Conservation (phyloP, 73 alveolate species). For the Tetrahymena elliotti region DNA sequence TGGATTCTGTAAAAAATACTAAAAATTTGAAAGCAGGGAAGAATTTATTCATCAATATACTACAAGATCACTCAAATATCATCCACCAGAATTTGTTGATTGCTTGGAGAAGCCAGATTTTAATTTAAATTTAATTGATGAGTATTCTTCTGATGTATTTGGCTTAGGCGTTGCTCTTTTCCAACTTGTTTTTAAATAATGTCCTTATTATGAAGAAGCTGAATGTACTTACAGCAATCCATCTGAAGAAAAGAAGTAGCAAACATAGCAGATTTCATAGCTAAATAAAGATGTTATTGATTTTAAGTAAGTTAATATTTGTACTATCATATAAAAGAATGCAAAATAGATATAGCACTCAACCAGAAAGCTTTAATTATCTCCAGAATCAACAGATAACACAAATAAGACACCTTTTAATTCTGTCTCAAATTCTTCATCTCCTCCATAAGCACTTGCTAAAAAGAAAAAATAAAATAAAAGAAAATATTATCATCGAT, state of each 20-base stretch:
- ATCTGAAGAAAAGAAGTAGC: background rate
- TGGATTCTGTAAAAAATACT: background rate
- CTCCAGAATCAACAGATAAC: background rate
- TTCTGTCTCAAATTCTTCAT: background rate
- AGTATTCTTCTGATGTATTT: background rate
- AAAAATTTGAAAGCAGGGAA: background rate
- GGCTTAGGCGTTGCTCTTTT: background rate
- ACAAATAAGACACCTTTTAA: background rate
- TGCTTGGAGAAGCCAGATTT: background rate
- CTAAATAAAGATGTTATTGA: background rate
- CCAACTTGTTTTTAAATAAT: background rate
- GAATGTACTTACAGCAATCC: background rate
- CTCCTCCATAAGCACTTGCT: background rate
- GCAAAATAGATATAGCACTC: background rate
- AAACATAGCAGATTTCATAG: background rate
- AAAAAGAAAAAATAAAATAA: background rate
- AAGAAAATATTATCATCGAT: background rate
- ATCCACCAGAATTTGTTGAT: background rate
- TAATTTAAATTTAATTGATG: background rate
- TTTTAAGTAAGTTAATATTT: background rate
- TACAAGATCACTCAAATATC: background rate
- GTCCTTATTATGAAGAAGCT: background rate
- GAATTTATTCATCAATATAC: background rate
- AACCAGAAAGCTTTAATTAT: background rate
- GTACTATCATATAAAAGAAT: background rate